Conservation (phyloP, 176 grass and related monocot genomes). For the Echinochloa phyllopogon region DNA sequence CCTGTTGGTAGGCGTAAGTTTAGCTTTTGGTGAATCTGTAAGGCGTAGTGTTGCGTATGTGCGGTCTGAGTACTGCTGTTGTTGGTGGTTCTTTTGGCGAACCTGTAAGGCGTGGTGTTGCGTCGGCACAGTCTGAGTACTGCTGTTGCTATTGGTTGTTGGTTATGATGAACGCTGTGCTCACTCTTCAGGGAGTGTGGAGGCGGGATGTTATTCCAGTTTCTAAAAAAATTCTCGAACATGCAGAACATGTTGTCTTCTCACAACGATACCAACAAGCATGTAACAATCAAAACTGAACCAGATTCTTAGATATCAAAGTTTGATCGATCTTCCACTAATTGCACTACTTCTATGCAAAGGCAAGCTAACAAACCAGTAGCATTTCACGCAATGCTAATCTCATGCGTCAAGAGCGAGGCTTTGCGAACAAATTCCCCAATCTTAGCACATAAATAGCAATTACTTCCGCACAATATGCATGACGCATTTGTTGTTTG, state of each 20-base stretch:
- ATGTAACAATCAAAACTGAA: not conserved
- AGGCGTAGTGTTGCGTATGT: no score
- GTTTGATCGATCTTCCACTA: not conserved
- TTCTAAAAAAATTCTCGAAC: no score
- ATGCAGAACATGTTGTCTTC: not conserved
- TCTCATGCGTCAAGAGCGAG: not conserved
- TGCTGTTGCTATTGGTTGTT: no score
- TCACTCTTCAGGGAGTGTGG: no score
- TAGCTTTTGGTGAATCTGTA: no score
- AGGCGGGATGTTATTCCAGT: no score
- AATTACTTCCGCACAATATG: not conserved
- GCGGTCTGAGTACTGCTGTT: no score
- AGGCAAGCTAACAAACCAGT: not conserved
- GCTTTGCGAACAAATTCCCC: not conserved
- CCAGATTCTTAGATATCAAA: not conserved
- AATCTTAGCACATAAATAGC: not conserved
- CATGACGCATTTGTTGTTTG: not conserved
- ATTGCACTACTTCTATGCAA: not conserved
- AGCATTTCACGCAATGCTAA: not conserved
- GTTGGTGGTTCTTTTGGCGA: no score
- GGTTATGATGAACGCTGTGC: no score
- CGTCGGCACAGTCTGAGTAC: no score
- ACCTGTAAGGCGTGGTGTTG: no score
- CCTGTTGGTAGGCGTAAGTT: no score
- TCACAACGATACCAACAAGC: not conserved